Base-by-base conservation (phyloP, 208 protist genomes). In the Novymonas esmeraldas region DNA sequence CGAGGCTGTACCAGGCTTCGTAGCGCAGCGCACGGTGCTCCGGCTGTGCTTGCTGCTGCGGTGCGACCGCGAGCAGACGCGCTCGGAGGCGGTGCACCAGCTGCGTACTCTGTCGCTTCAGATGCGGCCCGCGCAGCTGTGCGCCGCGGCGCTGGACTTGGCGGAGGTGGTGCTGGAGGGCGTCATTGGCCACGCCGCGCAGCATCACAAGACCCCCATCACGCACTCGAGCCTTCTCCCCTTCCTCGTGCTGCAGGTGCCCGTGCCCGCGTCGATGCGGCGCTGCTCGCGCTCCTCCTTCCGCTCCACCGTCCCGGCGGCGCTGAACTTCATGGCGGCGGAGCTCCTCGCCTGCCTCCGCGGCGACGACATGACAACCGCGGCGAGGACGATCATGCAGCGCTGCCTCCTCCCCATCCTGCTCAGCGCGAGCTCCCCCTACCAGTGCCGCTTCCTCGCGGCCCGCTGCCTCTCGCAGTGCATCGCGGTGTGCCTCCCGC, bases 241-340 rank as follows among this genome's bases (percentile, higher is more conserved):
- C 48, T 94, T 90, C 56, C 49, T 64, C 34, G 56, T 92, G 0
- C 84, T 90, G 20, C 57, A 79, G 52, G 71, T 89, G 24, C 66
- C 80, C 13, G 66, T 86, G 34, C 81, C 88, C n/a, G 24, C 75
- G n/a, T 77, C 77, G 29, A 78, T 93, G 84, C 71, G 73, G 29
- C 85, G 72, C 33, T 93, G 88, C 82, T 85, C 88, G 1, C 71
- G 78, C 9, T 65, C 76, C n/a, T 66, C 87, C 22, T 94, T 96
- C 64, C 74, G 79, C 42, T 46, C 62, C 3, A 89, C 89, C 20
- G 56, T 96, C 36, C 84, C 88, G 13, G 62, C 72, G n/a, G 69
- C 76, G 24, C 70, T 96, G 11, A 71, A 70, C 38, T 84, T 94
- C 60, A 58, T 94, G 34, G 68, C 83, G 0, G 52, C 78, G 24